Percentiles rank a stretch among this genome's conserved stretches.
Conservation (phyloP, 257 asterid species). For the Solanum paucissectum region DNA sequence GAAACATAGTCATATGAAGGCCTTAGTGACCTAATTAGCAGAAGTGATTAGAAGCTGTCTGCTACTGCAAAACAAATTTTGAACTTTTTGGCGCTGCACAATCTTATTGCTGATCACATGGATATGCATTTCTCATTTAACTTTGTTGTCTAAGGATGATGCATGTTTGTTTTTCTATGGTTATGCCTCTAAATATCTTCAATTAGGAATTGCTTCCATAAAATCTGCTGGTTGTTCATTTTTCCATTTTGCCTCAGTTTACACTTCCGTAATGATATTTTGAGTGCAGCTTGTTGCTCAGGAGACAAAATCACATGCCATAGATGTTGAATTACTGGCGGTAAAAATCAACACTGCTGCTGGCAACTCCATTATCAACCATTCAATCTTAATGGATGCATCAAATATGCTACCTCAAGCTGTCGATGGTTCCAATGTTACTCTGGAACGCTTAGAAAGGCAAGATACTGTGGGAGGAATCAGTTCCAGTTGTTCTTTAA, state of each 20-base stretch:
- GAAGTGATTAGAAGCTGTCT: not conserved
- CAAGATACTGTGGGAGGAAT: conserved; percentile 5
- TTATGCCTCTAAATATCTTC: not conserved
- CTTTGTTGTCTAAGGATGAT: not conserved
- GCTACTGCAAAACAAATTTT: not conserved
- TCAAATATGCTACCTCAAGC: not conserved
- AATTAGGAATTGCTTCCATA: not conserved
- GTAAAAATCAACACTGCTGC: not conserved
- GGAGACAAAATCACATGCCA: conserved; percentile 10
- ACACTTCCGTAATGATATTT: not conserved
- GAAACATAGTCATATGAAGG: not conserved
- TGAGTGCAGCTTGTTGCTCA: conserved; percentile 13
- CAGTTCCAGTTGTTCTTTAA: not conserved
- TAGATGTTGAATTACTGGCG: conserved; percentile 11
- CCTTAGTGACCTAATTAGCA: not conserved
- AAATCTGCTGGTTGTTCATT: not conserved
- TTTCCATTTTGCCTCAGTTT: not conserved
- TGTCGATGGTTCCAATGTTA: not conserved
- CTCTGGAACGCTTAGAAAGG: conserved; percentile 10
- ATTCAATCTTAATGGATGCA: not conserved
- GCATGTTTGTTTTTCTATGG: not conserved
- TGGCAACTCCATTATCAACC: not conserved
- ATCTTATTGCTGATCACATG: not conserved
- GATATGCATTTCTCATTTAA: not conserved
- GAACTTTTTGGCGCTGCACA: not conserved